These are phyloP conservation scores for Leccinum subfulvum DNA, from an alignment of 1,284 basidiomycete genomes.

Conservation along the genomic window DNA sequence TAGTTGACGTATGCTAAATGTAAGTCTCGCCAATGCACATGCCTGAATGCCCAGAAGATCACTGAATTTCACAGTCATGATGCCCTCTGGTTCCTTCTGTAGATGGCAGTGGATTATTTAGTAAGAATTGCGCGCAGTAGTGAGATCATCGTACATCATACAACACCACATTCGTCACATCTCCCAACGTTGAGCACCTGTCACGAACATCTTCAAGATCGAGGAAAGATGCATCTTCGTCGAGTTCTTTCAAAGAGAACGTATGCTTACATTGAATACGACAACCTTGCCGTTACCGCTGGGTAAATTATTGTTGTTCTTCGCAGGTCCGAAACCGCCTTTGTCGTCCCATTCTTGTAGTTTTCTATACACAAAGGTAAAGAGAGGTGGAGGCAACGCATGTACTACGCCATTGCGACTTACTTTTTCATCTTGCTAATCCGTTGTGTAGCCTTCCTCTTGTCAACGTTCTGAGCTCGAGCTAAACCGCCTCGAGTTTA, in stretches of 20 bases:
- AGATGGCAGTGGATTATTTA: conserved; percentile 3
- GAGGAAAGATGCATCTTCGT: conserved; percentile 44
- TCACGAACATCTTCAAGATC: conserved; percentile 75
- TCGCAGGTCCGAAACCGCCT: too few relatives aligned
- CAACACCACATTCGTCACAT: conserved; percentile 92
- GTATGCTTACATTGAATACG: too few relatives aligned
- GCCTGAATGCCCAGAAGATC: conserved; percentile 51
- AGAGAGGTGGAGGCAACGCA: not conserved
- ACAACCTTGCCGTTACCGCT: too few relatives aligned
- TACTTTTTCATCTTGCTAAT: conserved; percentile 91
- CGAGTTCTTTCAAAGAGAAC: too few relatives aligned
- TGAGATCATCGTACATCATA: conserved; percentile 63
- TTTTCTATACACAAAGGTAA: conserved; percentile 49
- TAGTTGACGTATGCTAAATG: too few relatives aligned
- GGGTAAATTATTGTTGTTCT: too few relatives aligned
- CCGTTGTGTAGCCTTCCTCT: conserved; percentile 75
- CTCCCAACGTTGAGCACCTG: conserved; percentile 86
- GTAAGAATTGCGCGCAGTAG: not conserved
- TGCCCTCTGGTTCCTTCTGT: conserved; percentile 88
- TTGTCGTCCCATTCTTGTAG: conserved; percentile 80
- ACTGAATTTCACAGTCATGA: conserved; percentile 96
- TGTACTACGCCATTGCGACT: conserved; percentile 25
- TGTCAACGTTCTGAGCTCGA: conserved; percentile 51
- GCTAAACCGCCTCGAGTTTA: conserved; percentile 26
- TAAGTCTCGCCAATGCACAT: too few relatives aligned